A percentile compares a stretch with the other conserved stretches of the same genome.
Conservation (phyloP, 306 rosid species). For the Hippophae tibetana region DNA sequence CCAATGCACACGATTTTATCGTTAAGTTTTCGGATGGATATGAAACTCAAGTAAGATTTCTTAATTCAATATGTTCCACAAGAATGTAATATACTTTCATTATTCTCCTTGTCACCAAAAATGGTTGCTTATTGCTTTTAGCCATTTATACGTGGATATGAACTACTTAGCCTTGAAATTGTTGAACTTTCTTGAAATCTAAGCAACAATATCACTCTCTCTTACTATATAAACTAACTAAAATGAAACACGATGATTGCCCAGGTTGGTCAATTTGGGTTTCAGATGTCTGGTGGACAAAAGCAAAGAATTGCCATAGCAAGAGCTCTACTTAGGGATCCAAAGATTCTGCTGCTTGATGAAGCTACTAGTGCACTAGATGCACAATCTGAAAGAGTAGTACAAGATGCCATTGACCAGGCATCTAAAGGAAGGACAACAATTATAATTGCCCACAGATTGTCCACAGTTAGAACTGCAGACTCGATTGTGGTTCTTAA, state of each 20-base stretch:
- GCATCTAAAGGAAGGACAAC: constrained; percentile 88
- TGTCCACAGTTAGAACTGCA: constrained; percentile 53
- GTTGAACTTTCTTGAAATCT: not conserved
- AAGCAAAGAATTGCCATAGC: constrained; percentile 86
- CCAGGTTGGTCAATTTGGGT: constrained; percentile 81
- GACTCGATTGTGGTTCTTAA: constrained; percentile 56
- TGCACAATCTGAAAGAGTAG: constrained; percentile 67
- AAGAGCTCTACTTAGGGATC: constrained; percentile 74
- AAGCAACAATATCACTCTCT: too few species aligned
- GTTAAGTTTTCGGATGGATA: constrained; percentile 68
- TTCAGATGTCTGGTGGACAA: constrained; percentile 84
- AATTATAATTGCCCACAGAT: constrained; percentile 65
- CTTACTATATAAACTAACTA: not conserved
- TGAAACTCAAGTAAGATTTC: constrained; percentile 75
- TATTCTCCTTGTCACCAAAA: too few species aligned
- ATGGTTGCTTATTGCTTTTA: too few species aligned
- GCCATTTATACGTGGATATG: too few species aligned
- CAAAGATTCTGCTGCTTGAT: constrained; percentile 75
- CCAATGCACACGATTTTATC: constrained; percentile 87
- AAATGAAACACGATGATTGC: constrained; percentile 17
- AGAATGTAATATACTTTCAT: too few species aligned
- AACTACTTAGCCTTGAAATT: too few species aligned
- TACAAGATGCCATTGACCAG: constrained; percentile 76
- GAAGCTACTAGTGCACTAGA: constrained; percentile 90
- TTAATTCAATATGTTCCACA: not conserved